These are phyloP conservation scores for Decorospora gaudefroyi DNA, from an alignment of 2,329 filamentous ascomycete genomes.

Conservation along the genomic window DNA sequence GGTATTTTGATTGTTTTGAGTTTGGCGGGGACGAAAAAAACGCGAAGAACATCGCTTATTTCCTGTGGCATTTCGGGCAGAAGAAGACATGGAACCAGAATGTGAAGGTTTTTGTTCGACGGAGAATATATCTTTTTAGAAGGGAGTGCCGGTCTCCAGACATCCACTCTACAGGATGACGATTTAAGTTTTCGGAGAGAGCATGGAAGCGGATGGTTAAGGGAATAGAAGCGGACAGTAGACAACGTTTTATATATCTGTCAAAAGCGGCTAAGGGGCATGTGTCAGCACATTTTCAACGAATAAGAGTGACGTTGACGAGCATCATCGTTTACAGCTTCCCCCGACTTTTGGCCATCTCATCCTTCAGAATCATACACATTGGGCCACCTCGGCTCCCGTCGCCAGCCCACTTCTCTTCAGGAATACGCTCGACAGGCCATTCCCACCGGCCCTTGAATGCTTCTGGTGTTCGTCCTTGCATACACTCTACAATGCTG, in stretches of 20 bases:
- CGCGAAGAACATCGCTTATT: no score
- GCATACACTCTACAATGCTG: constrained; percentile 58
- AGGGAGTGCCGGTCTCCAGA: no score
- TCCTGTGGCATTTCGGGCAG: no score
- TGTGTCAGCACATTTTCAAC: background rate
- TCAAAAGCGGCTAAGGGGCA: background rate
- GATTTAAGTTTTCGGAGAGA: no score
- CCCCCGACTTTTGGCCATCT: constrained; percentile 45
- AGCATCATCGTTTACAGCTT: constrained; percentile 31
- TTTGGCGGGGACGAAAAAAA: no score
- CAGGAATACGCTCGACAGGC: constrained; percentile 48
- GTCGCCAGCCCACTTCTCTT: constrained; percentile 46
- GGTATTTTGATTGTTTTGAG: no score
- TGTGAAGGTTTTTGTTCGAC: no score
- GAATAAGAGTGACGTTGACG: background rate
- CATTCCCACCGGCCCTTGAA: constrained; percentile 67
- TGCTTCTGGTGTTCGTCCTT: constrained; percentile 49
- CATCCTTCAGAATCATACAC: constrained; percentile 48
- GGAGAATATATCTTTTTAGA: no score
- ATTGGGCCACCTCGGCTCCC: constrained; percentile 47
- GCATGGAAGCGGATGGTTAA: background rate
- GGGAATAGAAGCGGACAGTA: background rate
- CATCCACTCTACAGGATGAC: no score
- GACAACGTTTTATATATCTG: background rate
- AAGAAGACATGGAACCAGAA: no score